Conservation (phyloP, 225 moss, liverwort and hornwort genomes). For the Polytrichum commune region DNA sequence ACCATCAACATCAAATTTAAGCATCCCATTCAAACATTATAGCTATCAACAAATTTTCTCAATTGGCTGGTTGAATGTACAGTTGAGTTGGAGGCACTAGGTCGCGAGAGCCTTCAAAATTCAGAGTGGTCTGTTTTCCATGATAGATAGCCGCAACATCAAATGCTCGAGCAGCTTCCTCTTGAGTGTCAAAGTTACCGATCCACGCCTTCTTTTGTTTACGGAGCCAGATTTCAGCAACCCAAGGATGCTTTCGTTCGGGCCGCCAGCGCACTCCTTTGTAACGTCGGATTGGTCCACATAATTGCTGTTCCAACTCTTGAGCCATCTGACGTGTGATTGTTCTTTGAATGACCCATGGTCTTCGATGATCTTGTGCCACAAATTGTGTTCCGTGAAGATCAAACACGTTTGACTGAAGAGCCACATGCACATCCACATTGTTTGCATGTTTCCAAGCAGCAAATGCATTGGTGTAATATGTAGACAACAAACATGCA, state of each 20-base stretch:
- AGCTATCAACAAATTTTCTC: background rate
- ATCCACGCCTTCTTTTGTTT: background rate
- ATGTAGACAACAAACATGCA: background rate
- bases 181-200: too few relatives aligned
- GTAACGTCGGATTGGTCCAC: background rate
- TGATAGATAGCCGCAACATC: too few relatives aligned
- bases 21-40: background rate
- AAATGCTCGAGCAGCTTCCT: too few relatives aligned
- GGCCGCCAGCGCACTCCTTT: too few relatives aligned
- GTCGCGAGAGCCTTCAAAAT: background rate
- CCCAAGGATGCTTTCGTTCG: too few relatives aligned
- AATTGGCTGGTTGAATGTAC: background rate
- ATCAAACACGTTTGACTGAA: background rate
- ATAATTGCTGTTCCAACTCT: slow-evolving; percentile 1
- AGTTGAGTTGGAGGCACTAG: background rate
- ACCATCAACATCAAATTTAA: background rate
- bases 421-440: slow-evolving; percentile 1
- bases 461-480: background rate
- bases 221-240: background rate
- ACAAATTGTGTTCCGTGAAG: background rate
- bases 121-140: background rate
- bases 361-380: background rate
- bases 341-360: background rate
- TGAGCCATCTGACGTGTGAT: slow-evolving; percentile 2
- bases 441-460: background rate